These are phyloP conservation scores for Trichoderma sp. DNA, from an alignment of 2,329 filamentous ascomycete species.

Conservation along the genomic window DNA sequence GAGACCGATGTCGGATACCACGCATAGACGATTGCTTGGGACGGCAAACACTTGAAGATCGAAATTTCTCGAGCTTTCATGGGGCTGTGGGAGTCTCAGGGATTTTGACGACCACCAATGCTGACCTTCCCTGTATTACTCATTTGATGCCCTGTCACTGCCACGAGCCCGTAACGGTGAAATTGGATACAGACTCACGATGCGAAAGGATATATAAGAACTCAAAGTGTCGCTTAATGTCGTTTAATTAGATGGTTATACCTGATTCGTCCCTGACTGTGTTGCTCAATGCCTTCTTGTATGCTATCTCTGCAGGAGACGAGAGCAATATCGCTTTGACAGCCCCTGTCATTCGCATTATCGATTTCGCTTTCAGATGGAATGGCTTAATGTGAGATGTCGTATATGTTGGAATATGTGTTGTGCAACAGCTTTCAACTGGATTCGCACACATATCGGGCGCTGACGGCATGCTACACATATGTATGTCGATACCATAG, in stretches of 20 bases:
- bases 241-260: neutral
- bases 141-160: neutral
- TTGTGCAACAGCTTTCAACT: neutral
- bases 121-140: neutral
- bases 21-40: neutral
- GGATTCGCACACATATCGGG: neutral
- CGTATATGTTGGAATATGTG: neutral
- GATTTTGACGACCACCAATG: neutral
- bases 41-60: neutral
- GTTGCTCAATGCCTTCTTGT: neutral
- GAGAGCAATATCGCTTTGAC: neutral
- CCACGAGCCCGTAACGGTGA: neutral
- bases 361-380: neutral
- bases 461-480: neutral
- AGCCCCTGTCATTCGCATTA: neutral
- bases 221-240: neutral
- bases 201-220: neutral
- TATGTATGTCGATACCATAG: neutral
- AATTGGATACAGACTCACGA: neutral
- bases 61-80: neutral
- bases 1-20: neutral
- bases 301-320: neutral
- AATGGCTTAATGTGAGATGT: neutral
- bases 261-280: neutral
- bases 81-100: neutral